These are phyloP conservation scores for Graphiopsis chlorocephala DNA, from an alignment of 2,329 filamentous ascomycete species.

Conservation along the genomic window DNA sequence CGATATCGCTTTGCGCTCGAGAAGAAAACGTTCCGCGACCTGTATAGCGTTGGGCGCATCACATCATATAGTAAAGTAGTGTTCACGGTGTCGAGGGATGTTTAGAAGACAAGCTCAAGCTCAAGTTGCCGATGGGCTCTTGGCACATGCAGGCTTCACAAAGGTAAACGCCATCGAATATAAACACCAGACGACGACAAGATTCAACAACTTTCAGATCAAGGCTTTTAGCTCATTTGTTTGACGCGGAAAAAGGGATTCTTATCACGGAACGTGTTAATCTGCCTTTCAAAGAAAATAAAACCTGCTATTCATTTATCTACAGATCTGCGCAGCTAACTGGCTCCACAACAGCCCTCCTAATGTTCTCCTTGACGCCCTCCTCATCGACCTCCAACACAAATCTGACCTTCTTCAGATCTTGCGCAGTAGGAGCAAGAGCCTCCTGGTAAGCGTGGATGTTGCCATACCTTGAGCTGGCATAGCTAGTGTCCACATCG, in stretches of 20 bases:
- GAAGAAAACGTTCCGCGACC: constrained; percentile 9
- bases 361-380: constrained; percentile 38
- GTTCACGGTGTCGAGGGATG: background rate
- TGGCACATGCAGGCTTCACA: background rate
- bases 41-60: constrained; percentile 12
- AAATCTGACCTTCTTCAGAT: constrained; percentile 41
- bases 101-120: background rate
- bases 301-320: background rate
- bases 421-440: constrained; percentile 35
- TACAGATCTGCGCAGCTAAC: constrained; percentile 6
- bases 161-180: background rate
- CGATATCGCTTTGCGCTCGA: constrained; percentile 6
- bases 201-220: background rate
- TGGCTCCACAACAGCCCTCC: constrained; percentile 31
- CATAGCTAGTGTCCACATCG: constrained; percentile 44
- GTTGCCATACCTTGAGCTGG: constrained; percentile 42
- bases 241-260: no score
- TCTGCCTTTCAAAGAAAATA: background rate
- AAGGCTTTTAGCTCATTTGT: background rate
- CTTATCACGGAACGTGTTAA: background rate
- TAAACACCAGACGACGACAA: background rate
- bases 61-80: constrained; percentile 7
- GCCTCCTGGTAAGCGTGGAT: constrained; percentile 45
- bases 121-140: background rate
- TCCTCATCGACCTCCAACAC: constrained; percentile 39